phyloP scores from a whole-genome alignment of 2,329 filamentous ascomycete genomes.

The Ascochyta viciae-villosae region DNA sequence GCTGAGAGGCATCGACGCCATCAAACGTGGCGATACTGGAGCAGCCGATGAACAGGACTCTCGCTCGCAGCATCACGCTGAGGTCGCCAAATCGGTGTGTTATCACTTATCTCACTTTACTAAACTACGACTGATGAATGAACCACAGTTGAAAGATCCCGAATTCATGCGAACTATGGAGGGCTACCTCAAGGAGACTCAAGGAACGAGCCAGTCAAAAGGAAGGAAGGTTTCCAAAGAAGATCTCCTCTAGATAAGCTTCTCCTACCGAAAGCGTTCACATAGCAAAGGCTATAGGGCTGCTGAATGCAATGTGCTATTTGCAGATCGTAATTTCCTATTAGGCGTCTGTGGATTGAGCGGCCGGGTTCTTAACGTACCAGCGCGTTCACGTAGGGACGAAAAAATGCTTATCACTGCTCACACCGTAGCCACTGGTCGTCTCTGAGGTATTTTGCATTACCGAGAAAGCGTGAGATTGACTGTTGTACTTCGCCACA shows the following conservation, averaged over 20 bases:
- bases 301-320: background rate
- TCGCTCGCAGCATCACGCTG: background rate
- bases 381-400: background rate
- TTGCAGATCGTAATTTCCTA: background rate
- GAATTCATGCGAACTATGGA: constrained; percentile 14
- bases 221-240: constrained; percentile 1
- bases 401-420: background rate
- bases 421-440: background rate
- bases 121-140: background rate
- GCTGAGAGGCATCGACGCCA: background rate
- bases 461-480: background rate
- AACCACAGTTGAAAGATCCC: background rate
- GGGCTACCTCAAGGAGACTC: constrained; percentile 13
- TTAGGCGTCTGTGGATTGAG: background rate
- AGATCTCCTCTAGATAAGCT: background rate
- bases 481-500: constrained; percentile 32
- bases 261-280: background rate
- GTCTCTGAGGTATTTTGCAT: background rate
- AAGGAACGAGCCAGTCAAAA: background rate
- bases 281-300: background rate
- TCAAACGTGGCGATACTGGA: background rate
- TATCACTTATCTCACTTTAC: background rate
- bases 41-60: background rate
- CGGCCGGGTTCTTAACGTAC: background rate
- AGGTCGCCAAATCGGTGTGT: background rate